Percentiles rank a stretch among this genome's conserved stretches.
phyloP scores from a whole-genome alignment of 306 rosid genomes.

The Cyamopsis tetragonoloba region DNA sequence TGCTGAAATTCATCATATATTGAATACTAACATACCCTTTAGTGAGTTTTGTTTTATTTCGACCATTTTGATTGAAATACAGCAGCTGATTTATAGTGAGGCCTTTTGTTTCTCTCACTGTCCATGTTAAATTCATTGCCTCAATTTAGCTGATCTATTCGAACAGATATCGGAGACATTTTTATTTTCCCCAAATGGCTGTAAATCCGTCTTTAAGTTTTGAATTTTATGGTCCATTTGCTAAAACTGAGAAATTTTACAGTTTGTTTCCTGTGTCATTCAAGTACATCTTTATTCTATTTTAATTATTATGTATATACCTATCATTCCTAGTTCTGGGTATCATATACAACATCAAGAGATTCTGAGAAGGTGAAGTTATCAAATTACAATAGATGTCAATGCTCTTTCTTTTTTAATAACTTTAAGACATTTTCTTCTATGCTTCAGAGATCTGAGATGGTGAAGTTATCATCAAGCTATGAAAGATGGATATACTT shows the following conservation, averaged over 20 bases:
- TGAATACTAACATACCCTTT: slow-evolving; percentile 54
- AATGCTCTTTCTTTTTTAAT: not conserved
- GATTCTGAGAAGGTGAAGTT: not conserved
- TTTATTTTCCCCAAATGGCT: slow-evolving; percentile 34
- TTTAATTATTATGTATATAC: not conserved
- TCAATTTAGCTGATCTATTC: slow-evolving; percentile 41
- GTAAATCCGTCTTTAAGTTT: slow-evolving; percentile 52
- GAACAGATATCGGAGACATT: slow-evolving; percentile 44
- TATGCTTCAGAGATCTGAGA: not conserved
- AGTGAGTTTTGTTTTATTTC: slow-evolving; percentile 57
- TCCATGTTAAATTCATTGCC: slow-evolving; percentile 23
- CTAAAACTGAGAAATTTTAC: slow-evolving; percentile 4
- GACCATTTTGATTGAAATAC: slow-evolving; percentile 41
- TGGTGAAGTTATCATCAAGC: not conserved
- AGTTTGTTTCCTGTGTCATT: slow-evolving; percentile 3
- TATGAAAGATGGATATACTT: not conserved
- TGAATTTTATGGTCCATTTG: slow-evolving; percentile 36
- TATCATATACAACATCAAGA: no score
- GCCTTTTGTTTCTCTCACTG: slow-evolving; percentile 38
- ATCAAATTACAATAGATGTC: not conserved
- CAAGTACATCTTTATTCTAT: not conserved
- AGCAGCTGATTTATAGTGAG: slow-evolving; percentile 38
- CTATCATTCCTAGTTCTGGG: not conserved
- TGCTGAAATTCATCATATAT: slow-evolving; percentile 29
- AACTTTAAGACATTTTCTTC: not conserved